Conservation (phyloP, 805 yeast species). For the Wickerhamiella allomyrinae region DNA sequence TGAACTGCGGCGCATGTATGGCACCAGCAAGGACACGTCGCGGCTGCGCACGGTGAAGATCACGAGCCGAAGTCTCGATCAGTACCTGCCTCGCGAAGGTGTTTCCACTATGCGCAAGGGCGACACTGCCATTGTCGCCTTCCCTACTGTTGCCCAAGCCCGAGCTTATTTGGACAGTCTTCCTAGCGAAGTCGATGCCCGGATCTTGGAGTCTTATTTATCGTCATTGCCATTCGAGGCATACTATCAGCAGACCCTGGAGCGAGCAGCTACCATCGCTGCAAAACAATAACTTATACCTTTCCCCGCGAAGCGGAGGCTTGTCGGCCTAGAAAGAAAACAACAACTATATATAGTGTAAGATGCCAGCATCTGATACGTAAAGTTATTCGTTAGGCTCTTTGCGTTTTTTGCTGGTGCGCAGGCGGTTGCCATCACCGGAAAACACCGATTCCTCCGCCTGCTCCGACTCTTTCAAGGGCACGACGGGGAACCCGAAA, state of each 20-base stretch:
- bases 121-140: neutral
- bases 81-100: neutral
- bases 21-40: neutral
- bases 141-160: constrained; percentile 8
- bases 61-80: neutral
- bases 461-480: constrained; percentile 26
- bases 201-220: neutral
- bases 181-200: neutral
- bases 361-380: too few species aligned
- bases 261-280: too few species aligned
- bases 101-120: neutral
- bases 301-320: too few species aligned
- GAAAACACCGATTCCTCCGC: constrained; percentile 29
- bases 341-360: too few species aligned
- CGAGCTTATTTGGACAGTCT: constrained; percentile 7
- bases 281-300: too few species aligned
- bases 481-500: constrained; percentile 76
- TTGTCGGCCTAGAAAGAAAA: too few species aligned
- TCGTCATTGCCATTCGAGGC: neutral
- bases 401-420: constrained; percentile 58
- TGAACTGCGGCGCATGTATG: neutral
- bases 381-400: neutral
- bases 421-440: constrained; percentile 65
- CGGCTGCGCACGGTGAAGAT: neutral
- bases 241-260: neutral